Base-by-base conservation (phyloP, 345 rosid genomes). In the Moricandia arvensis region DNA sequence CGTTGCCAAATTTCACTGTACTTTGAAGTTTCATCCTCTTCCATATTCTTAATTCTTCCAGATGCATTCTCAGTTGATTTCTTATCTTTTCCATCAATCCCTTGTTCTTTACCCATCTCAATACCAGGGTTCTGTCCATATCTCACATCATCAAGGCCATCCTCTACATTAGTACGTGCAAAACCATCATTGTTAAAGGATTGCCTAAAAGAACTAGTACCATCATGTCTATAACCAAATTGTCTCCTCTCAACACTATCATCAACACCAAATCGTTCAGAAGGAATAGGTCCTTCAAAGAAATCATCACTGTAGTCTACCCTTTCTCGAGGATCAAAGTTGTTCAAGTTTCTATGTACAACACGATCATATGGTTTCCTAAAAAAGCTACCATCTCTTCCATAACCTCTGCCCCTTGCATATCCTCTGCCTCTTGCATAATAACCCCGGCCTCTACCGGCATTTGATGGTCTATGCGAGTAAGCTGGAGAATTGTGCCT, bases 401-500 rank as follows among this genome's bases (percentile, higher is more conserved):
- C 85, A 84, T 83, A 88, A 64, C 85, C 86, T 43, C 82, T 84
- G 29, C 87, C 89, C 45, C 79, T 75, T 26, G 10, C 58, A 62
- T 69, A 75, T 13, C 79, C 74, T 35, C 79, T 63, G 7, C 75
- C 75, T 47, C 86, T 70, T 63, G 80, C 76, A 67, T 84, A 77
- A 72, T 83, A 78, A 73, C 87, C 89, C 75, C 90, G 79, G 7
- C 87, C 91, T 71, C 90, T 86, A 72, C 84, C 66, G 66, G 85
- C 87, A 83, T 89, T 83, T 61, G 82, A 62, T 37, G 85, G 83
- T 69, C 90, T 79, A 45, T 89, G 70, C 26, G 80, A 34, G 83
- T 77, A 93, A 49, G 86, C 75, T 13, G 98, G 96, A 58, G 96
- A 88, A 72, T 79, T 80, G 38, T 85, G 91, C 80, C 90, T 83